phyloP scores from a whole-genome alignment of 768 basidiomycete species.

The Boletus speciosus region DNA sequence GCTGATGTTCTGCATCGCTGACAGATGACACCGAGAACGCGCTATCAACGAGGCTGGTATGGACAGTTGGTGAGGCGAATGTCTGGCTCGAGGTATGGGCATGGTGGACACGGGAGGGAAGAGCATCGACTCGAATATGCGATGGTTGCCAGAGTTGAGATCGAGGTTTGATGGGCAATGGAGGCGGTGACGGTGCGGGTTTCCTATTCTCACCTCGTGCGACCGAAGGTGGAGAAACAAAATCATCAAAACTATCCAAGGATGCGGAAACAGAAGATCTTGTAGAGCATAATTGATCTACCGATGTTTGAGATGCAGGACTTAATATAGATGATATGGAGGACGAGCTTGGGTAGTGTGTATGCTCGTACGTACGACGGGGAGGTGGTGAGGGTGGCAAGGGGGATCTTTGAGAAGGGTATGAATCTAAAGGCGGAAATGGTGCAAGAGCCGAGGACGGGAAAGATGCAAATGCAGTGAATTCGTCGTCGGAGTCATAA shows the following conservation, averaged over 20 bases:
- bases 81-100: constrained; percentile 20
- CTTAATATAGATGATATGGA: constrained; percentile 27
- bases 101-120: constrained; percentile 12
- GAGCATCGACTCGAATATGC: constrained; percentile 9
- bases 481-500: constrained; percentile 43
- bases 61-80: constrained; percentile 8
- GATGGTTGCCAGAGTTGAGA: constrained; percentile 1
- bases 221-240: constrained; percentile 34
- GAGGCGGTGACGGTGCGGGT: constrained; percentile 47
- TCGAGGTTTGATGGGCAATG: constrained; percentile 35
- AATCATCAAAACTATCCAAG: constrained; percentile 48
- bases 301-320: constrained; percentile 21
- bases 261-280: constrained; percentile 25
- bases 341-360: constrained; percentile 21
- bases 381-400: constrained; percentile 30
- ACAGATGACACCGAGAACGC: constrained; percentile 17
- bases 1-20: constrained; percentile 47
- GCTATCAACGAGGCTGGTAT: constrained; percentile 13
- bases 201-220: constrained; percentile 16
- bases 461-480: constrained; percentile 46
- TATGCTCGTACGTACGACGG: constrained; percentile 24
- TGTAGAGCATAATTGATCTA: constrained; percentile 18
- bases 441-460: constrained; percentile 14
- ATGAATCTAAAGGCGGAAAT: constrained; percentile 4
- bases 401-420: constrained; percentile 14